These are phyloP conservation scores for Gossypium rotundifolium DNA, from an alignment of 345 rosid species.

Conservation along the genomic window DNA sequence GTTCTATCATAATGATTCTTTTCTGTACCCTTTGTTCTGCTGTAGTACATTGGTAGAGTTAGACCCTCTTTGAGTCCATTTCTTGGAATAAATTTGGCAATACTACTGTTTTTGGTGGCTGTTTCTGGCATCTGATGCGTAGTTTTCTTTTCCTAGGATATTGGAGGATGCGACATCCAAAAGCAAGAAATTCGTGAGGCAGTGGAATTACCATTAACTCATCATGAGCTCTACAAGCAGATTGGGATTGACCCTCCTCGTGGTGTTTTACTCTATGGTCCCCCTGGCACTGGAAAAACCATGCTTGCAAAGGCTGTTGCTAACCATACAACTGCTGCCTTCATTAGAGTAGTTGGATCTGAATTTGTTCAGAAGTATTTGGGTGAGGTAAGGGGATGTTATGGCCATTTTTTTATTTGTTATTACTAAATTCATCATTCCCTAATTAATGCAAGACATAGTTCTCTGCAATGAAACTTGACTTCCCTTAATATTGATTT, in stretches of 20 bases:
- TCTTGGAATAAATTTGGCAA: not conserved
- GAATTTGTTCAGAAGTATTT: slow-evolving; percentile 97
- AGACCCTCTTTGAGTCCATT: slow-evolving; percentile 9
- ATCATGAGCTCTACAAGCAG: slow-evolving; percentile 89
- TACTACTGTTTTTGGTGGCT: not conserved
- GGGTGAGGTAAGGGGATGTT: slow-evolving; percentile 64
- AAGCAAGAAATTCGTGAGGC: slow-evolving; percentile 99
- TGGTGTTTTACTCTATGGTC: slow-evolving; percentile 94
- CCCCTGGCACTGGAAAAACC: slow-evolving; percentile 98
- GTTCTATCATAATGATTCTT: not conserved
- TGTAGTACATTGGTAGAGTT: not conserved
- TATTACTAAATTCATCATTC: not conserved
- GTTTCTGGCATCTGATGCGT: not conserved
- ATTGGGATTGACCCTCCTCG: slow-evolving; percentile 99
- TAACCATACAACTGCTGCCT: slow-evolving; percentile 93
- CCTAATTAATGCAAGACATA: not conserved
- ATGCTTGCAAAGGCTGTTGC: slow-evolving; percentile 99
- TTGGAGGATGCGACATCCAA: slow-evolving; percentile 94
- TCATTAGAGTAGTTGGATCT: slow-evolving; percentile 97
- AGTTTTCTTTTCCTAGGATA: slow-evolving; percentile 46
- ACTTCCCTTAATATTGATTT: not conserved
- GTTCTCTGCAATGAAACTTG: not conserved
- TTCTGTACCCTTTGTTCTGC: not conserved
- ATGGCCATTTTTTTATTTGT: not conserved
- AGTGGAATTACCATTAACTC: slow-evolving; percentile 92